Evolutionary conservation across 371 early-diverging fungal genomes (phyloP), one percentile per base, ranked within the genome.

Genomic region (Rhizopus microsporus): DNA sequence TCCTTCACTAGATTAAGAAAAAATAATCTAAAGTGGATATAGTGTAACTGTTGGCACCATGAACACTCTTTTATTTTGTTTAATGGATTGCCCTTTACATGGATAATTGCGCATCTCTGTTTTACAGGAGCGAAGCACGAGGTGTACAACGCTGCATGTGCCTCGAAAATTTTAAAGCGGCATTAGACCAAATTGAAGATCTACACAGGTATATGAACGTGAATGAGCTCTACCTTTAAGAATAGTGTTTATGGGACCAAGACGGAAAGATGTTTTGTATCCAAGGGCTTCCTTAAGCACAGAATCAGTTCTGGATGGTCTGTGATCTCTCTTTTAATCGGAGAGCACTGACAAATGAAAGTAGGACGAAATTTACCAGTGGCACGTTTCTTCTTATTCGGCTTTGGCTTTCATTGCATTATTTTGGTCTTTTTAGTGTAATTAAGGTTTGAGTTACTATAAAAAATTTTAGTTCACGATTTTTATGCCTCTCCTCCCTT

Each of bases 141-240:
- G 64, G 62, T 60, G 57, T 59, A 44, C 60, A 52, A 61, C 60
- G 63, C 59, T 60, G 44, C 60, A 60, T 63, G 60, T 67, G 63
- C 67, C 51, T 58, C 50, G 33, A 30, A 23, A 23, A 42, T 40
- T 45, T 45, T 32, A 29, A 29, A n/a, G 7, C 40, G 30, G 38
- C 30, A 10, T 53, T 31, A n/a, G 9, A 29, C 9, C 32, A 39
- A 15, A 34, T 43, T 15, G 15, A n/a, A 30, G 17, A 42, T 42
- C 34, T 56, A 31, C n/a, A 56, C 34, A 39, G 23, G 34, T 38
- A 38, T 3, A 47, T 37, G 9, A 16, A 56, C n/a, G 16, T 7
- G 12, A 32, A 45, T 1, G 3, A 45, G 15, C 42, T n/a, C 8
- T 30, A 39, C 9, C 23, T 15, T 35, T 16, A 3, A 50, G 29